phyloP scores from a whole-genome alignment of 306 rosid genomes.

The Acacia confusa region DNA sequence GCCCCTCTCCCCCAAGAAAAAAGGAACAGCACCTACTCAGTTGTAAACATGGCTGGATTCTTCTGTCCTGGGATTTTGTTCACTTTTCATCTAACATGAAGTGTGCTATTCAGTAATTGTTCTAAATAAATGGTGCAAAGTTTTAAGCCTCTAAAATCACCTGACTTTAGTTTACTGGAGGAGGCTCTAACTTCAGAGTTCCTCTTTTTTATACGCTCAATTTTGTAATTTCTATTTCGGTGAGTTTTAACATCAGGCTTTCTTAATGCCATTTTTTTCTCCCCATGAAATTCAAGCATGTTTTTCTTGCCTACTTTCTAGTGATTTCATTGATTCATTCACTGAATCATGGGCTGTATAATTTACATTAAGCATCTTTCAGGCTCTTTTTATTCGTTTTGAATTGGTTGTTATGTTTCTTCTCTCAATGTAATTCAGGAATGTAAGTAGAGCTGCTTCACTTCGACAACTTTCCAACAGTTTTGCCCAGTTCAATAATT shows the following conservation, averaged over 20 bases:
- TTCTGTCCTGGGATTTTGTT: neutral
- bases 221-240: neutral
- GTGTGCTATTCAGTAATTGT: conserved; percentile 19
- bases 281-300: conserved; percentile 17
- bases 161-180: neutral
- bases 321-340: conserved; percentile 20
- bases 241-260: neutral
- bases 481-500: conserved; percentile 86
- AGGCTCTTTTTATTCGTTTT: conserved; percentile 6
- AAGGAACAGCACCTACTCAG: neutral
- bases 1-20: fast-evolving
- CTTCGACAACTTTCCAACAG: conserved; percentile 83
- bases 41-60: conserved; percentile 1
- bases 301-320: conserved; percentile 4
- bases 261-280: neutral
- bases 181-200: neutral
- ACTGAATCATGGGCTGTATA: neutral
- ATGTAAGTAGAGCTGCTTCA: conserved; percentile 73
- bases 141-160: conserved; percentile 2
- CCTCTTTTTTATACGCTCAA: neutral
- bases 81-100: conserved; percentile 16
- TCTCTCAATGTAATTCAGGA: conserved; percentile 53
- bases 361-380: conserved; percentile 25
- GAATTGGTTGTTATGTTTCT: conserved; percentile 29
- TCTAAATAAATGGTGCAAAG: conserved; percentile 4